Base-by-base conservation (phyloP, 768 basidiomycete species). In the Macrolepiota fuliginosa region DNA sequence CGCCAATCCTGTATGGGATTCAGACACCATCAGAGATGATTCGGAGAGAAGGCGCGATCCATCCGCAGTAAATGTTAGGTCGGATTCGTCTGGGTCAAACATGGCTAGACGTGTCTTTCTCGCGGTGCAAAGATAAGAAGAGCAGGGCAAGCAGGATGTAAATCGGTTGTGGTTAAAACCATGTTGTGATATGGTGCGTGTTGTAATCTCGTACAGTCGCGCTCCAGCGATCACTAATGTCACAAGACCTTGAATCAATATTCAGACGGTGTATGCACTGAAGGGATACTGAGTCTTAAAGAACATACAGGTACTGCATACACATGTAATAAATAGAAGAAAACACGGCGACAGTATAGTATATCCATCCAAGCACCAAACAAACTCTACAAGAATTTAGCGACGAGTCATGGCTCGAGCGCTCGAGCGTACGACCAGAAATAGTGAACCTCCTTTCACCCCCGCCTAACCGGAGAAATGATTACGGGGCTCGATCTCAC, bases 1-100 rank as follows among this genome's bases (percentile, higher is more conserved):
- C 15, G 77, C 77, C 17, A 73, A 78, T 4, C 77, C 81, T 1
- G 79, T 79, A 61, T 67, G 62, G n/a, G 66, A 73, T 47, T 62
- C 65, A 5, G 67, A 61, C 17, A 51, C 62, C 45, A 62, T 56
- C 24, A 72, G 69, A 46, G 74, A 74, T 0, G 83, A 79, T 64
- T 83, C 79, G 10, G 80, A 81, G 42, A 86, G 75, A 13, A 86
- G 54, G 37, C 65, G 66, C 15, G 67, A 69, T 13, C 60, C 64
- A 24, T 66, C 65, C 7, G 49, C 58, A 13, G 53, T 35, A 11
- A 66, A 61, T 13, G 63, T 59, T n/a, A 66, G 40, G 19, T 62
- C 65, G 17, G 65, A 64, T 19, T 53, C 46, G 22, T 61, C 60
- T 15, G 52, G 35, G 32, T 37, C n/a, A 25, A 35, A 47, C 60